Percentiles rank a stretch among this genome's conserved stretches.
These are phyloP conservation scores for Zygosaccharomyces rouxii DNA, from an alignment of 805 yeast species.

Conservation along the genomic window DNA sequence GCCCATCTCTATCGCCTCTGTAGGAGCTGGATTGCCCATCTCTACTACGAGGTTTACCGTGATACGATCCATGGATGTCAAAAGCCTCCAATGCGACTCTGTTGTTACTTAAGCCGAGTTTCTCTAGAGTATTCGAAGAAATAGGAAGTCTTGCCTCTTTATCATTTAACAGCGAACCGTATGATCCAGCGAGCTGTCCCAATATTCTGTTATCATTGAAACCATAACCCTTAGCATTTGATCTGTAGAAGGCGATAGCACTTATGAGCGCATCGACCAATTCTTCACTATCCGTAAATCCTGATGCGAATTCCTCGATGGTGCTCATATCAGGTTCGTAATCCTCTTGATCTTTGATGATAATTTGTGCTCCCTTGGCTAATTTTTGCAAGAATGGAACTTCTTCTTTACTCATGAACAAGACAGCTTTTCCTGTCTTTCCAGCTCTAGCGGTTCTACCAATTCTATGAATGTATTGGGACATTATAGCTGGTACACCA, in stretches of 20 bases:
- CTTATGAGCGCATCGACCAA: slow-evolving; percentile 34
- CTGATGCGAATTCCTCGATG: slow-evolving; percentile 26
- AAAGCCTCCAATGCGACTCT: slow-evolving; percentile 24
- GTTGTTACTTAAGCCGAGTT: slow-evolving; percentile 24
- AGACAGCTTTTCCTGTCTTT: slow-evolving; percentile 62
- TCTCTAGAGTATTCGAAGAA: slow-evolving; percentile 17
- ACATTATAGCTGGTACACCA: slow-evolving; percentile 65
- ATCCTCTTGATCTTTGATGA: slow-evolving; percentile 42
- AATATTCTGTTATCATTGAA: slow-evolving; percentile 25
- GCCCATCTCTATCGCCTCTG: background rate
- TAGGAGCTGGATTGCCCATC: background rate
- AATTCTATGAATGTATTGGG: slow-evolving; percentile 87
- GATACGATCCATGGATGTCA: slow-evolving; percentile 13
- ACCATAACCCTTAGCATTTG: slow-evolving; percentile 33
- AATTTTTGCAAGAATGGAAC: slow-evolving; percentile 49
- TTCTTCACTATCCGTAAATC: slow-evolving; percentile 25
- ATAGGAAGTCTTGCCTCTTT: slow-evolving; percentile 24
- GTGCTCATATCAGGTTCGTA: slow-evolving; percentile 38
- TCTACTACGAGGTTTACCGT: background rate
- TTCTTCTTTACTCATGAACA: slow-evolving; percentile 57
- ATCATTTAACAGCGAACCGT: slow-evolving; percentile 24
- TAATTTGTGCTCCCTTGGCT: slow-evolving; percentile 48
- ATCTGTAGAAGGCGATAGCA: slow-evolving; percentile 37
- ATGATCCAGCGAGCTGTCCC: slow-evolving; percentile 25
- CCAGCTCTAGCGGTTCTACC: slow-evolving; percentile 98